These are phyloP conservation scores for Juglanconis sp. DNA, from an alignment of 2,329 filamentous ascomycete species.

Conservation along the genomic window DNA sequence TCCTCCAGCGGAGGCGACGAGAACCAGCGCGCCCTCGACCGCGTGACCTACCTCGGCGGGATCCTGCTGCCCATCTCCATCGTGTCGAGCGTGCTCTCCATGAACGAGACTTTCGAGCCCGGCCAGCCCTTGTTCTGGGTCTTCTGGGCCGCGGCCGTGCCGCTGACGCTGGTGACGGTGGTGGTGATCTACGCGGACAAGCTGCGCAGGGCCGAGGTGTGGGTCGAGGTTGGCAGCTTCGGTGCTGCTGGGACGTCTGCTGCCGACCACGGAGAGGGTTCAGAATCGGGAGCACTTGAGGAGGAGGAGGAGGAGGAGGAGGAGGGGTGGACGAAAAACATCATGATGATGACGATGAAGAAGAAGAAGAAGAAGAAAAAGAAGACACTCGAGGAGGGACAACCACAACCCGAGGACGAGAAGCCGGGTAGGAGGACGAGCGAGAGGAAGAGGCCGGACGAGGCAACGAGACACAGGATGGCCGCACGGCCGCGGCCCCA, in stretches of 20 bases:
- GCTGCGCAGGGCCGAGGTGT: constrained; percentile 43
- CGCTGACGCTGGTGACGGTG: constrained; percentile 36
- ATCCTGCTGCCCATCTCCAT: constrained; percentile 46
- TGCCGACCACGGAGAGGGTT: background rate
- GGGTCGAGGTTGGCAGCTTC: constrained; percentile 38
- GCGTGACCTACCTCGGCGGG: constrained; percentile 48
- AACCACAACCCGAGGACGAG: background rate
- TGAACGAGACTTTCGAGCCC: constrained; percentile 43
- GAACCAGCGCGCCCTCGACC: constrained; percentile 41
- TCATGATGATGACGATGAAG: background rate
- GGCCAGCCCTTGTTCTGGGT: constrained; percentile 42
- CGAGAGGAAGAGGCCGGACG: too few relatives aligned
- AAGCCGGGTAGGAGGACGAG: too few relatives aligned
- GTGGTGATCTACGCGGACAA: constrained; percentile 47
- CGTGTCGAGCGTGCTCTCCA: constrained; percentile 45
- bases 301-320: background rate
- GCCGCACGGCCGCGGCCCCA: constrained; percentile 3
- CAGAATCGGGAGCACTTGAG: background rate
- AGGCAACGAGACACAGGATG: background rate
- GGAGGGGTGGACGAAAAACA: background rate
- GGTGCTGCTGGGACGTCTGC: background rate
- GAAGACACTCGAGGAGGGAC: background rate
- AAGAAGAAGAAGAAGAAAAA: background rate
- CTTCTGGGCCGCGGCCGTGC: constrained; percentile 43
- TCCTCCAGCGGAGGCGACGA: constrained; percentile 21